phyloP scores from a whole-genome alignment of 305 asterid species.

The Lippia alba region DNA sequence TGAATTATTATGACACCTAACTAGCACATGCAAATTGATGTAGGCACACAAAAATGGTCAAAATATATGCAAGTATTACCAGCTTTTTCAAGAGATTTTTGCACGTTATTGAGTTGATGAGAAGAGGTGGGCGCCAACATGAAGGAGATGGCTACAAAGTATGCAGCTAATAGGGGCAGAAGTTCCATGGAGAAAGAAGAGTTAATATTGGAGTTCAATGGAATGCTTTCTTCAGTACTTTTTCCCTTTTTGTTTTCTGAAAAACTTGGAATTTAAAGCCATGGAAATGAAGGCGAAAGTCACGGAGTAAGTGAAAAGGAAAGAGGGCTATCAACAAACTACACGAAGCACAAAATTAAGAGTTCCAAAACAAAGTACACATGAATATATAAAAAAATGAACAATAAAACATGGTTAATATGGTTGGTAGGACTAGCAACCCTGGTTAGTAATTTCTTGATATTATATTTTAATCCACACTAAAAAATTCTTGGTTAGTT shows the following conservation, averaged over 20 bases:
- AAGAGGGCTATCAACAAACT: conserved; percentile 29
- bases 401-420: too few species aligned
- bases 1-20: not conserved
- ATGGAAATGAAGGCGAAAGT: conserved; percentile 6
- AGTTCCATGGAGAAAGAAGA: conserved; percentile 40
- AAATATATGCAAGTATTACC: conserved; percentile 30
- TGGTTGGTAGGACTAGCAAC: not conserved
- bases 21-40: not conserved
- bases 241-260: conserved; percentile 18
- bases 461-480: conserved; percentile 17
- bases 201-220: conserved; percentile 6
- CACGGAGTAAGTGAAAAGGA: not conserved
- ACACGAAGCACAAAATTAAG: conserved; percentile 71
- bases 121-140: conserved; percentile 41
- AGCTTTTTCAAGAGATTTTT: conserved; percentile 22
- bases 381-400: not conserved
- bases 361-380: conserved; percentile 50
- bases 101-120: conserved; percentile 25
- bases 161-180: conserved; percentile 30
- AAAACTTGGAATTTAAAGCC: conserved; percentile 41
- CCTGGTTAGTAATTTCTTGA: not conserved
- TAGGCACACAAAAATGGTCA: not conserved
- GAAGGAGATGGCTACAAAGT: conserved; percentile 37
- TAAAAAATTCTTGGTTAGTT: conserved; percentile 24
- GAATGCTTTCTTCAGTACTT: not conserved